Conservation (phyloP, 495 filamentous ascomycete species). For the Aspergillus cristatus region DNA sequence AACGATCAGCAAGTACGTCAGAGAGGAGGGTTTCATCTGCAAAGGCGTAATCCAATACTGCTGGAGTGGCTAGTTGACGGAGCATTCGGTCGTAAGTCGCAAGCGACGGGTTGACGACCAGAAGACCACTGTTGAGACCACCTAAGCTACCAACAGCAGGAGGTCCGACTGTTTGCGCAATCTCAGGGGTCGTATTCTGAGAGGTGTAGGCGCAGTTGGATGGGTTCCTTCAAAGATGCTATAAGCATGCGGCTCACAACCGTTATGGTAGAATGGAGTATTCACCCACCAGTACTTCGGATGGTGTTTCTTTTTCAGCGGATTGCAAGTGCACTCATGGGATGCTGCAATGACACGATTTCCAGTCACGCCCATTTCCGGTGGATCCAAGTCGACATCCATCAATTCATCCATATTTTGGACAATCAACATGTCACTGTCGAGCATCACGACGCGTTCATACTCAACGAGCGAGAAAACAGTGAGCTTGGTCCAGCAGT, state of each 20-base stretch:
- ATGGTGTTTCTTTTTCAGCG: slow-evolving; percentile 64
- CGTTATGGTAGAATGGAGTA: not conserved
- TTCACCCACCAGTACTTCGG: slow-evolving; percentile 59
- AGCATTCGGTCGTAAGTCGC: too few species aligned
- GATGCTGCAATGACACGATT: slow-evolving; percentile 59
- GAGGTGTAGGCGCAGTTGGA: slow-evolving; percentile 66
- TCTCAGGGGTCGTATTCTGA: too few species aligned
- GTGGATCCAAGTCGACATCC: slow-evolving; percentile 56
- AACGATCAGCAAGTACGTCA: slow-evolving; percentile 55
- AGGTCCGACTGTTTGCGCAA: too few species aligned
- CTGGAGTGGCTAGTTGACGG: too few species aligned
- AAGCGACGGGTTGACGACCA: too few species aligned
- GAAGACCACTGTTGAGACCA: too few species aligned
- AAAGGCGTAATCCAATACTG: slow-evolving; percentile 37
- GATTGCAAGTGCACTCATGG: slow-evolving; percentile 79
- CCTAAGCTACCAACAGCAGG: too few species aligned
- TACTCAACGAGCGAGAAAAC: slow-evolving; percentile 64
- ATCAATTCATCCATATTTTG: slow-evolving; percentile 83
- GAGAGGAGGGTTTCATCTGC: slow-evolving; percentile 66
- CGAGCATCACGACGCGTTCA: slow-evolving; percentile 64
- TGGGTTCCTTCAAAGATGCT: slow-evolving; percentile 36
- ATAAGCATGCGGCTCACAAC: slow-evolving; percentile 7
- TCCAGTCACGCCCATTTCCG: slow-evolving; percentile 15
- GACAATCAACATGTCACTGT: slow-evolving; percentile 73
- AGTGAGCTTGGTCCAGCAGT: slow-evolving; percentile 75